These are phyloP conservation scores for Saccharomycopsis fodiens DNA, from an alignment of 805 yeast genomes.

Conservation along the genomic window DNA sequence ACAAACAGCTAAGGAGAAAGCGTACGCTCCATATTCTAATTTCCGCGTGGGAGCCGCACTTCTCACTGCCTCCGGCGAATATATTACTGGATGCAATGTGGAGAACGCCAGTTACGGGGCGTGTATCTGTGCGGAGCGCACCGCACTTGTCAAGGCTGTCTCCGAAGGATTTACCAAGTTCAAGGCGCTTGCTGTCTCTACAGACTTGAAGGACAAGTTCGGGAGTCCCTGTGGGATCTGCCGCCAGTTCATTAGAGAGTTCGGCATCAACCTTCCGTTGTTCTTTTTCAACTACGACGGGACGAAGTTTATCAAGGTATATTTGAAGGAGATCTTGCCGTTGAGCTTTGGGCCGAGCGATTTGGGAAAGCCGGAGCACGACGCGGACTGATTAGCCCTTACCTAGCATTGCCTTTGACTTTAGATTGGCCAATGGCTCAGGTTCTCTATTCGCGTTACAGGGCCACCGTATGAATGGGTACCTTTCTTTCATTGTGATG, in stretches of 20 bases:
- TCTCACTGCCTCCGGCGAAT: constrained; percentile 41
- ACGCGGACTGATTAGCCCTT: no score
- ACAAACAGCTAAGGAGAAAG: constrained; percentile 30
- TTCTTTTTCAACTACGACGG: constrained; percentile 63
- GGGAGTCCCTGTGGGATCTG: constrained; percentile 94
- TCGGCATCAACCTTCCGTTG: constrained; percentile 50
- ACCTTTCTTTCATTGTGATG: no score
- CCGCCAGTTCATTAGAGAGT: constrained; percentile 83
- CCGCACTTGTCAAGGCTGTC: constrained; percentile 53
- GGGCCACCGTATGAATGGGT: no score
- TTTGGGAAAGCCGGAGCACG: constrained; percentile 27
- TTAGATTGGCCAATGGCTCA: no score
- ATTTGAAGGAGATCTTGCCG: constrained; percentile 65
- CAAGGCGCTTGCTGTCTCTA: constrained; percentile 58
- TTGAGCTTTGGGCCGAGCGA: constrained; percentile 81
- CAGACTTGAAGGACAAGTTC: constrained; percentile 45
- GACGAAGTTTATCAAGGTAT: constrained; percentile 33
- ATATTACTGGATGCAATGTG: constrained; percentile 68
- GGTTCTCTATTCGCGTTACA: no score
- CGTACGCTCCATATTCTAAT: constrained; percentile 43
- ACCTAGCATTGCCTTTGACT: no score
- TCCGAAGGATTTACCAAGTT: constrained; percentile 32
- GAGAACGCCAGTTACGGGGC: constrained; percentile 91
- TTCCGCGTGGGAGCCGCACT: constrained; percentile 76
- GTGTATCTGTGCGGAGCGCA: constrained; percentile 69